phyloP scores from a whole-genome alignment of 129 eudicot genomes.

The Flaveria ramosissima region DNA sequence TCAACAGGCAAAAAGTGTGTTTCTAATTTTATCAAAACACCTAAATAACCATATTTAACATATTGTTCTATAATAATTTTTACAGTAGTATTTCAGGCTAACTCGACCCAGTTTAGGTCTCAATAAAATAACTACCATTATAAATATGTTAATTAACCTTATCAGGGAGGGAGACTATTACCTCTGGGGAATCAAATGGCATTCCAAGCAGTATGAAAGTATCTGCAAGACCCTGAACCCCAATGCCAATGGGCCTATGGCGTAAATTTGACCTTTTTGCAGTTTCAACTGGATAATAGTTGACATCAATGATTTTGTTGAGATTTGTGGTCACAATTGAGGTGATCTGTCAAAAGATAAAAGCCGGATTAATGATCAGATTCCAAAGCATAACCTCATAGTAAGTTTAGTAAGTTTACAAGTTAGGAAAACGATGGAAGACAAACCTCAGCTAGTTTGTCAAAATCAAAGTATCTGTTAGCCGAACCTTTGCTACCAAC shows the following conservation, averaged over 20 bases:
- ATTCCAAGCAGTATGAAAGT: slow-evolving; percentile 90
- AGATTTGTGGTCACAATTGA: slow-evolving; percentile 71
- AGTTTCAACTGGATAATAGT: slow-evolving; percentile 93
- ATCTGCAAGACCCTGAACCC: slow-evolving; percentile 98
- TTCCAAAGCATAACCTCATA: background rate
- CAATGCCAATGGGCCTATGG: slow-evolving; percentile 95
- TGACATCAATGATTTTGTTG: slow-evolving; percentile 83
- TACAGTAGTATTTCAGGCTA: background rate
- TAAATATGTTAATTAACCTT: background rate
- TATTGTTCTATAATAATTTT: background rate
- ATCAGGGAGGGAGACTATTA: slow-evolving; percentile 24
- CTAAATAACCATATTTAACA: background rate
- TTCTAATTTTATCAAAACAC: background rate
- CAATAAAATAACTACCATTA: background rate
- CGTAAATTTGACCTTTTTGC: slow-evolving; percentile 80
- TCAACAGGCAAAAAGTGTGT: background rate
- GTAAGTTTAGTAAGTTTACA: background rate
- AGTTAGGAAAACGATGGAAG: background rate
- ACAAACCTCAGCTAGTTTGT: slow-evolving; percentile 91
- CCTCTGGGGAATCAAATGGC: slow-evolving; percentile 98
- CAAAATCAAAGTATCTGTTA: slow-evolving; percentile 90
- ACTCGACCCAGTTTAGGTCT: background rate
- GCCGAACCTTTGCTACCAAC: slow-evolving; percentile 83
- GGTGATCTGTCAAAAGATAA: slow-evolving; percentile 57
- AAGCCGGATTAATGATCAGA: slow-evolving; percentile 4